Evolutionary conservation across 2,329 filamentous ascomycete genomes (phyloP), one percentile per base, ranked within the genome.

Genomic region (Xylariaceae sp.): DNA sequence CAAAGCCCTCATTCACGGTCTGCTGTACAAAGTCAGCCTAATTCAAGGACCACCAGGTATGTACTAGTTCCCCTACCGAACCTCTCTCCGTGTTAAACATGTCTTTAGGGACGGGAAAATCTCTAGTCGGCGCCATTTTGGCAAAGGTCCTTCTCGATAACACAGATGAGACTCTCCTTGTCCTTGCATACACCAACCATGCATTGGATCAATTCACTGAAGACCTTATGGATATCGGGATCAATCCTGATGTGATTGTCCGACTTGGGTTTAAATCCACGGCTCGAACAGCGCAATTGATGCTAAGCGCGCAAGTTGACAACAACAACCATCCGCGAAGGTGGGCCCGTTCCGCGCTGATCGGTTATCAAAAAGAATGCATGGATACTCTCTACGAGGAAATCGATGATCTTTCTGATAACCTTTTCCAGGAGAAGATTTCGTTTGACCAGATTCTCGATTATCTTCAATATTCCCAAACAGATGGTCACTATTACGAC

Each of bases 21-120:
- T 91, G 0, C 70, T 65, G 0, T 77, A 76, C 7, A 68, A 70
- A 0, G 67, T 89, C 0, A 82, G 80, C 45, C 66, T 85, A 0
- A 86, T 91, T 1, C 86, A 89, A 71, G 87, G 87, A 0, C 88
- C 88, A 1, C 88, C 87, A 60, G 86, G 83, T 82, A 22, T 7
- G 12, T 16, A 36, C 9, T 13, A 45, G 9, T 8, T 3, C 18
- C 10, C 6, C n/a, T 39, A 21, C 39, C 3, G 13, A 7, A 46
- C 8, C 3, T 39, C 18, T 15, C 21, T 2, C 19, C 19, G 43
- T 46, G 36, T 55, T 48, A 50, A 44, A 51, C 30, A 19, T 16
- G 46, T 50, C 55, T 42, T 18, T 43, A 84, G 84, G 85, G 0
- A 91, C 86, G 0, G 88, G 88, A 1, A 92, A 92, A 60, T 89